These are phyloP conservation scores for Pseudocercospora cruenta DNA, from an alignment of 2,329 filamentous ascomycete species.

Conservation along the genomic window DNA sequence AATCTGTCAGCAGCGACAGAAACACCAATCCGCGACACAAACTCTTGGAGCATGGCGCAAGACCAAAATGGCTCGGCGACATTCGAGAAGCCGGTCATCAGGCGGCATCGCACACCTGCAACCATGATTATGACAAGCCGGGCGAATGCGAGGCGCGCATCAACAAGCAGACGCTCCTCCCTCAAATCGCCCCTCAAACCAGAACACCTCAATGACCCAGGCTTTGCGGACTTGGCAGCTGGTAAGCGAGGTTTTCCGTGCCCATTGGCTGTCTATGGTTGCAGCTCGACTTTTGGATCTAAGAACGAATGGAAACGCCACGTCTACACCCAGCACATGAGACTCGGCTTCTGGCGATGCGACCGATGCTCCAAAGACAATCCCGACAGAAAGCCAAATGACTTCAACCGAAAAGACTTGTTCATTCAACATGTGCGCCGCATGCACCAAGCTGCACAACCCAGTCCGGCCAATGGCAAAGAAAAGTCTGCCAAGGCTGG, in stretches of 20 bases:
- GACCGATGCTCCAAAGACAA: slow-evolving; percentile 55
- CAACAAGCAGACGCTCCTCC: neutral
- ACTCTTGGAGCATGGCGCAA: neutral
- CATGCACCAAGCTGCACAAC: slow-evolving; percentile 68
- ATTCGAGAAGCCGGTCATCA: slow-evolving; percentile 4
- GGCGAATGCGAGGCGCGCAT: neutral
- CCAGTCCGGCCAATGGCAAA: neutral
- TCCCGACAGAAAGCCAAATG: slow-evolving; percentile 51
- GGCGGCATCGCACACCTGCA: slow-evolving; percentile 2
- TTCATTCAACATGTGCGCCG: slow-evolving; percentile 86
- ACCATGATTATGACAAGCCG: neutral
- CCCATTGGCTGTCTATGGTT: slow-evolving; percentile 78
- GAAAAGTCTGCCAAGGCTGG: slow-evolving; percentile 1
- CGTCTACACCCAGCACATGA: slow-evolving; percentile 77
- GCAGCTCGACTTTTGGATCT: slow-evolving; percentile 69
- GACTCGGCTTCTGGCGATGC: slow-evolving; percentile 75
- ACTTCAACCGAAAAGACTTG: slow-evolving; percentile 92
- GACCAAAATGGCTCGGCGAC: neutral
- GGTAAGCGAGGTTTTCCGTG: slow-evolving; percentile 64
- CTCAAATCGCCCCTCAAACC: neutral
- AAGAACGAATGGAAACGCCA: slow-evolving; percentile 99
- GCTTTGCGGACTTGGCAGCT: neutral
- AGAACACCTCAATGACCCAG: neutral
- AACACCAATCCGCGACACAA: neutral
- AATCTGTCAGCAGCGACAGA: neutral